Conservation (phyloP, 208 protist species). For the Wallacemonas sp. region DNA sequence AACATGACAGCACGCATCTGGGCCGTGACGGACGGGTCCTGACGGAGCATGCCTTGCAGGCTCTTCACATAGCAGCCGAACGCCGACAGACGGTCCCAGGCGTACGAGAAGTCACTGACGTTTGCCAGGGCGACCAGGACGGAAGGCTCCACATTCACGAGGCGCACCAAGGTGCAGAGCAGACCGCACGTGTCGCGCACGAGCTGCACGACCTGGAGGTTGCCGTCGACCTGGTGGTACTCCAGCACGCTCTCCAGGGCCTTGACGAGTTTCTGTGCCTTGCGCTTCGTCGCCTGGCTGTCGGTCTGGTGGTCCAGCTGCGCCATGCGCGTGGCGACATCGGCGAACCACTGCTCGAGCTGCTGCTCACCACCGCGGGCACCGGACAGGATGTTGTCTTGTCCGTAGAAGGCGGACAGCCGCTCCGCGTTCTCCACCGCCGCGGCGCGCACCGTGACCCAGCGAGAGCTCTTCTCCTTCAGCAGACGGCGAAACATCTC, state of each 20-base stretch:
- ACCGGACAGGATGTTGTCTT: conserved; percentile 77
- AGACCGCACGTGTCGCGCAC: conserved; percentile 86
- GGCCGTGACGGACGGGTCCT: conserved; percentile 88
- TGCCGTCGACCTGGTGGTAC: conserved; percentile 94
- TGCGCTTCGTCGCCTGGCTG: conserved; percentile 83
- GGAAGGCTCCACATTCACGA: conserved; percentile 93
- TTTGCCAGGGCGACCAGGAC: conserved; percentile 89
- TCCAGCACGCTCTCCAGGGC: conserved; percentile 97
- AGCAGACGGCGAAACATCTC: conserved; percentile 91
- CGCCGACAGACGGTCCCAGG: conserved; percentile 93
- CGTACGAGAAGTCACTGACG: conserved; percentile 96
- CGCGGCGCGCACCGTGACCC: conserved; percentile 82
- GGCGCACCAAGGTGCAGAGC: conserved; percentile 95
- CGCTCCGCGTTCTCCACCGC: conserved; percentile 64
- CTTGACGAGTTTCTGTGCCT: conserved; percentile 95
- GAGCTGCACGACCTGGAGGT: conserved; percentile 92
- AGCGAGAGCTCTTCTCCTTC: conserved; percentile 83
- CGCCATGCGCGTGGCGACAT: conserved; percentile 81
- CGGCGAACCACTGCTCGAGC: conserved; percentile 94
- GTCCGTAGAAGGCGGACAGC: conserved; percentile 93
- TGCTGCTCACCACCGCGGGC: conserved; percentile 82
- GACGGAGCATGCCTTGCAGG: conserved; percentile 95
- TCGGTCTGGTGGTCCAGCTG: conserved; percentile 44
- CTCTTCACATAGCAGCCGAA: conserved; percentile 86
- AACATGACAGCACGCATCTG: conserved; percentile 97